A percentile compares a stretch with the other conserved stretches of the same genome.
Conservation (phyloP, 257 asterid genomes). For the Knoxia roxburghii region DNA sequence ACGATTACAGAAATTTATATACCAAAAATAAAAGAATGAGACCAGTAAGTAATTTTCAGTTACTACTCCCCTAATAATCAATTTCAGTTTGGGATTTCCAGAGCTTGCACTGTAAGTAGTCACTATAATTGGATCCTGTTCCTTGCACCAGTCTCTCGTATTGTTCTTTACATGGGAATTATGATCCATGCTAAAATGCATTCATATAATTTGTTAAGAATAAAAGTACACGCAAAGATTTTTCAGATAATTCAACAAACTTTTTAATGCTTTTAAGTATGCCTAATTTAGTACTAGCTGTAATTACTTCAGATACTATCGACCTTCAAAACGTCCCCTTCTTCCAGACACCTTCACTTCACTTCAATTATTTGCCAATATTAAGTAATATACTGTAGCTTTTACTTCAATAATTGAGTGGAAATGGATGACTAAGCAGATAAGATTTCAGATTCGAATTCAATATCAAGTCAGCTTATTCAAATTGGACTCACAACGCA, state of each 20-base stretch:
- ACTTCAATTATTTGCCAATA: constrained; percentile 14
- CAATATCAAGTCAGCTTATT: neutral
- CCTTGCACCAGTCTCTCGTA: constrained; percentile 2
- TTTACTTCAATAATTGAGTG: neutral
- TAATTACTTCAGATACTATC: neutral
- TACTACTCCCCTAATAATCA: neutral
- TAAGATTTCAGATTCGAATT: neutral
- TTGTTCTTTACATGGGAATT: too few species aligned
- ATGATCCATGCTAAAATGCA: constrained; percentile 14
- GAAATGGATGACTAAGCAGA: neutral
- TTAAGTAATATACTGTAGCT: neutral
- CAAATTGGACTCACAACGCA: constrained; percentile 60
- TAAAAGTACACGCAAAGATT: neutral
- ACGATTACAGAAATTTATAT: neutral
- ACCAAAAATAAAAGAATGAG: neutral
- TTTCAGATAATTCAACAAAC: neutral
- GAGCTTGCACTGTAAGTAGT: neutral
- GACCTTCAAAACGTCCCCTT: neutral
- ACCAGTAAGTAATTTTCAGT: neutral
- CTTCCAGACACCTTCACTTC: neutral
- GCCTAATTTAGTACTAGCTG: neutral
- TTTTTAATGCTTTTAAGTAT: neutral
- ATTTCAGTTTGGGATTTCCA: constrained; percentile 2
- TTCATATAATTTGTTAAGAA: neutral
- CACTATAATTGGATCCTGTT: neutral